Evolutionary conservation across 1,139 yeast genomes (phyloP).

Genomic region (Debaryomyces sp.): DNA sequence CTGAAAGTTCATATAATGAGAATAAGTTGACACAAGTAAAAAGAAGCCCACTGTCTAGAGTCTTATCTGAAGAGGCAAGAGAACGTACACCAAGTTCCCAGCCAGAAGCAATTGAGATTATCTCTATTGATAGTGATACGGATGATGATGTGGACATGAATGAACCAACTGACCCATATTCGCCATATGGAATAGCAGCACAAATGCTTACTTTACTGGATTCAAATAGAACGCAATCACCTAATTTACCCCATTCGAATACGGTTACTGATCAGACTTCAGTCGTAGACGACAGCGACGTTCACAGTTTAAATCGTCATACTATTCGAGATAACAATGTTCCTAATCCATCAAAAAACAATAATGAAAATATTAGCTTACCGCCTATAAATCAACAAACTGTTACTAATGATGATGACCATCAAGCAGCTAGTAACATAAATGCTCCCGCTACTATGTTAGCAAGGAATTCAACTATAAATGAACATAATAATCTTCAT

Average conservation of each 20-base stretch:
- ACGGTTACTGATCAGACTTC: not conserved
- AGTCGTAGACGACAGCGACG: not conserved
- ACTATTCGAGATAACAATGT: not conserved
- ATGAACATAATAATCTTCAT: not conserved
- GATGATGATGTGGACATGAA: constrained; percentile 16
- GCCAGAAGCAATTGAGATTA: constrained; percentile 20
- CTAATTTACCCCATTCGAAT: not conserved
- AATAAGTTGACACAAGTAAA: not conserved
- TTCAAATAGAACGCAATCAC: not conserved
- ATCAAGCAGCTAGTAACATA: not conserved
- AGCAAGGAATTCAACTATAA: not conserved
- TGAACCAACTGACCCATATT: not conserved
- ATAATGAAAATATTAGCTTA: not conserved
- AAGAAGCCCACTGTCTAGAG: not conserved
- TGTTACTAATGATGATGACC: not conserved
- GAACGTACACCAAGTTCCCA: not conserved
- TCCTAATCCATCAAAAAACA: not conserved
- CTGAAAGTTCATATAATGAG: not conserved
- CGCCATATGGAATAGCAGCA: not conserved
- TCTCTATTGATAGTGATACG: constrained; percentile 33
- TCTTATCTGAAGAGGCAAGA: not conserved
- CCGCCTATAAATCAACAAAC: not conserved
- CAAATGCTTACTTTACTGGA: not conserved
- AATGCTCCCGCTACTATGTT: not conserved
- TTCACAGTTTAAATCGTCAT: not conserved